These are phyloP conservation scores for Pneumocystis wakefieldiae DNA, from an alignment of 1,139 yeast species.

Conservation along the genomic window DNA sequence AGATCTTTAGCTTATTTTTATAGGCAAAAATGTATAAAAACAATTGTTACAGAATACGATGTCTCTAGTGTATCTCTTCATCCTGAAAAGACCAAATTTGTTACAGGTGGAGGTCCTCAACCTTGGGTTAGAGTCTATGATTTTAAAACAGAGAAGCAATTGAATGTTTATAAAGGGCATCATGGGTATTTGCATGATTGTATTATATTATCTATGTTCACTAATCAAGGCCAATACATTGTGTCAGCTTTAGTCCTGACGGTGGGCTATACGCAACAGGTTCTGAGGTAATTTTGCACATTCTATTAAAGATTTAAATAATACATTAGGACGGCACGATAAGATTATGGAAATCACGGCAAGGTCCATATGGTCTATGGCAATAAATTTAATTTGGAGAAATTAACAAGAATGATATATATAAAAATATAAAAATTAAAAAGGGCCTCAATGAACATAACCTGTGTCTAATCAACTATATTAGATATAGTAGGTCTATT, in stretches of 20 bases:
- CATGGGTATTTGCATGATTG: slow-evolving; percentile 1
- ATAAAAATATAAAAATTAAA: no score
- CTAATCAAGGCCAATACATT: slow-evolving; percentile 29
- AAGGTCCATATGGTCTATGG: slow-evolving; percentile 27
- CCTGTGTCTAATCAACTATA: no score
- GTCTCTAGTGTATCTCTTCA: slow-evolving; percentile 22
- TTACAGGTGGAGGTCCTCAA: slow-evolving; percentile 23
- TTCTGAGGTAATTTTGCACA: slow-evolving; percentile 26
- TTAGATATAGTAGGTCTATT: no score
- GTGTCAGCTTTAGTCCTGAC: slow-evolving; percentile 25
- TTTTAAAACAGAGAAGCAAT: slow-evolving; percentile 19
- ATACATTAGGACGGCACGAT: slow-evolving; percentile 40
- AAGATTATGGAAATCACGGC: slow-evolving; percentile 38
- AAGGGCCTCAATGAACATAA: no score
- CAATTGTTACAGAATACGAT: slow-evolving; percentile 19
- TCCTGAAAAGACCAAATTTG: slow-evolving; percentile 18
- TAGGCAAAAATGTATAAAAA: slow-evolving; percentile 16
- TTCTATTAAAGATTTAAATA: not conserved
- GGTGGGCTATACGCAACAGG: slow-evolving; percentile 41
- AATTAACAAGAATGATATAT: no score
- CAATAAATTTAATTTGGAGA: not conserved
- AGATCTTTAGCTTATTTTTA: not conserved
- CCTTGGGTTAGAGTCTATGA: slow-evolving; percentile 27
- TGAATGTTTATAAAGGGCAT: slow-evolving; percentile 16
- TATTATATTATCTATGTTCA: slow-evolving; percentile 19